These are phyloP conservation scores for Microcos paniculata DNA, from an alignment of 345 rosid genomes.

Conservation along the genomic window DNA sequence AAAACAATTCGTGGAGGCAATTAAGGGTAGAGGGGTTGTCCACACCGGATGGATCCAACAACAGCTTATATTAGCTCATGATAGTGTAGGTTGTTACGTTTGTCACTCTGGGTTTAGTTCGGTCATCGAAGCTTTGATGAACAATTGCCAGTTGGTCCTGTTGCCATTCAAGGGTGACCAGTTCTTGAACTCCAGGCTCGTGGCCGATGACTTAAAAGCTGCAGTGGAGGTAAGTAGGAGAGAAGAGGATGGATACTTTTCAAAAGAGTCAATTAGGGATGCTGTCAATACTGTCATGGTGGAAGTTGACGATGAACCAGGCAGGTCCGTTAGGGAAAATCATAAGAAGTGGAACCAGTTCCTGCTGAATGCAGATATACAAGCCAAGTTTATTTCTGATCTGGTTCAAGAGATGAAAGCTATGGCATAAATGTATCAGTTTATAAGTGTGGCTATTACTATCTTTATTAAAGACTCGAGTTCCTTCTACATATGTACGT, in stretches of 20 bases:
- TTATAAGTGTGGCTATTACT: too few species aligned
- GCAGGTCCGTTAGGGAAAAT: constrained; percentile 26
- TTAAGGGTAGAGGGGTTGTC: constrained; percentile 23
- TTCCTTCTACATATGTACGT: too few species aligned
- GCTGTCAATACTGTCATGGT: constrained; percentile 32
- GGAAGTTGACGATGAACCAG: constrained; percentile 31
- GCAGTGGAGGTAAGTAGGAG: constrained; percentile 33
- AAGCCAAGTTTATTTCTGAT: constrained; percentile 19
- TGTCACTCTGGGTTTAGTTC: constrained; percentile 38
- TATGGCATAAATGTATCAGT: neutral
- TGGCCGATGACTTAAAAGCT: constrained; percentile 27
- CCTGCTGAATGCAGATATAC: constrained; percentile 24
- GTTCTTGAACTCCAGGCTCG: constrained; percentile 34
- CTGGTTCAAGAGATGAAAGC: constrained; percentile 25
- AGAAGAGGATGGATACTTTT: constrained; percentile 33
- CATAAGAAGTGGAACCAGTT: constrained; percentile 32
- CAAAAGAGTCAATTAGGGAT: constrained; percentile 21
- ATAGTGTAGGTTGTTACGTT: constrained; percentile 28
- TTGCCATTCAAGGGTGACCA: constrained; percentile 41
- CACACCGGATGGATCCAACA: constrained; percentile 41
- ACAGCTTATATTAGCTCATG: constrained; percentile 26
- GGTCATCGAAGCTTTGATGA: constrained; percentile 30
- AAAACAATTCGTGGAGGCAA: constrained; percentile 23
- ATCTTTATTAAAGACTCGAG: too few species aligned
- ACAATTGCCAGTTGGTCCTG: constrained; percentile 35